phyloP scores from a whole-genome alignment of 768 basidiomycete genomes.

The Mycena galopus region DNA sequence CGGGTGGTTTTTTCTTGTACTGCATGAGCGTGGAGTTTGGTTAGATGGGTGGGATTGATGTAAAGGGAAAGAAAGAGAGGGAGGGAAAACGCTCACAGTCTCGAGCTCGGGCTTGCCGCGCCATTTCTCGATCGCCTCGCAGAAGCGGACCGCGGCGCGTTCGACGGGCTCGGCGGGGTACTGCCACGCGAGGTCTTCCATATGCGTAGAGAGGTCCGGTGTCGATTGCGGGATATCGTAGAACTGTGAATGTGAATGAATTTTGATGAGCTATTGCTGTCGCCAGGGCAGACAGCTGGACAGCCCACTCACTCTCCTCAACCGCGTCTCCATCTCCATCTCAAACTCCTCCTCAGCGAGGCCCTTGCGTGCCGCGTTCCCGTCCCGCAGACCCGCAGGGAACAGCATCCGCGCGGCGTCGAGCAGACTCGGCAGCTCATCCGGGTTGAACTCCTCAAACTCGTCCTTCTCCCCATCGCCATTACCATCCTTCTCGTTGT shows the following conservation, averaged over 20 bases:
- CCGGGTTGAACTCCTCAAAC: constrained; percentile 77
- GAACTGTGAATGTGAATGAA: constrained; percentile 78
- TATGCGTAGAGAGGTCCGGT: constrained; percentile 82
- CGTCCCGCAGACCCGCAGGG: constrained; percentile 62
- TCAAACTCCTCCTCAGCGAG: constrained; percentile 80
- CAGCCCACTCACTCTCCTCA: constrained; percentile 69
- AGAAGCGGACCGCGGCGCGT: constrained; percentile 81
- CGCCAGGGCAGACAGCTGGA: background rate
- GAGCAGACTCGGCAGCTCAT: constrained; percentile 76
- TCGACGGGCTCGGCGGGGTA: constrained; percentile 89
- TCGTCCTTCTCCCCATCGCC: constrained; percentile 37
- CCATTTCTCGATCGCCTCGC: constrained; percentile 87
- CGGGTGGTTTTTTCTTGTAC: constrained; percentile 68
- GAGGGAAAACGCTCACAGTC: constrained; percentile 62
- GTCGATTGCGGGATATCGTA: constrained; percentile 79
- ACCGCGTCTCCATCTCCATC: constrained; percentile 78
- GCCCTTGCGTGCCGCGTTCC: constrained; percentile 50
- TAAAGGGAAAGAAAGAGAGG: constrained; percentile 1
- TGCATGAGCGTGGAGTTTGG: constrained; percentile 40
- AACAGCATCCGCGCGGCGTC: constrained; percentile 81
- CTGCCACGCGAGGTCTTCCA: constrained; percentile 84
- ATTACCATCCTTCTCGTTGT: constrained; percentile 37
- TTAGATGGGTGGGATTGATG: constrained; percentile 15
- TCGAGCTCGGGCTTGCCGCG: constrained; percentile 88
- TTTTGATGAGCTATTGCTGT: constrained; percentile 10